Evolutionary conservation across 31 red algal species (phyloP), one percentile per base, ranked within the genome.

Genomic region (Endocladia muricata): DNA sequence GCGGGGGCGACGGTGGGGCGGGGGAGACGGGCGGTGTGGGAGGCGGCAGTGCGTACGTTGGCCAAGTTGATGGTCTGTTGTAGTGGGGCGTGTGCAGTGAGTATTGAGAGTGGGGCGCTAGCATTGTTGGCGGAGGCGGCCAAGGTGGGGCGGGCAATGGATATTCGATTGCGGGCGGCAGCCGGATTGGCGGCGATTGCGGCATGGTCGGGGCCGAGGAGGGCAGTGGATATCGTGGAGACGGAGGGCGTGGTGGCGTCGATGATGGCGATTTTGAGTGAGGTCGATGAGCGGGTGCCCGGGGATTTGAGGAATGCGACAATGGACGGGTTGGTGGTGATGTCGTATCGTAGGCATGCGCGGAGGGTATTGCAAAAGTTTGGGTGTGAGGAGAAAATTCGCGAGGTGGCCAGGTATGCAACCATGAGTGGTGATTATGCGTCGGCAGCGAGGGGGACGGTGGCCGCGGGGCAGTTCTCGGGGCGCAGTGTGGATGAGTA

Each of bases 401-500:
- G 65, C 19, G 35, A 25, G 1, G 83, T 74, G 28, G 73, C 83
- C 11, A 43, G 73, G 40, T 54, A 62, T 78, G 83, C 83, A 3
- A 66, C 83, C 9, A 34, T 79, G 9, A 78, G 74, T 63, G 83
- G 83, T 4, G 83, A 88, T 54, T 88, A 71, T 54, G 58, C 73
- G 8, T 73, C 75, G n/a, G 83, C 83, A 42, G 83, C 83, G 40
- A 57, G 73, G 8, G 67, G 65, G 39, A 79, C 74, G 30, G 74
- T 88, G 40, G 83, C 75, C 23, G 83, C 83, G 11, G 83, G 83
- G 7, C 83, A 79, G 17, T 41, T 88, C 52, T 63, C 83, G 35
- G 83, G 83, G 17, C 74, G 75, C 51, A 73, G 65, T 43, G 74
- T 88, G 35, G 83, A 88, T 67, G 73, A 78, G 43, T 88, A 79